Evolutionary conservation across 768 basidiomycete genomes (phyloP).

Genomic region (Lepiota subincarnata): DNA sequence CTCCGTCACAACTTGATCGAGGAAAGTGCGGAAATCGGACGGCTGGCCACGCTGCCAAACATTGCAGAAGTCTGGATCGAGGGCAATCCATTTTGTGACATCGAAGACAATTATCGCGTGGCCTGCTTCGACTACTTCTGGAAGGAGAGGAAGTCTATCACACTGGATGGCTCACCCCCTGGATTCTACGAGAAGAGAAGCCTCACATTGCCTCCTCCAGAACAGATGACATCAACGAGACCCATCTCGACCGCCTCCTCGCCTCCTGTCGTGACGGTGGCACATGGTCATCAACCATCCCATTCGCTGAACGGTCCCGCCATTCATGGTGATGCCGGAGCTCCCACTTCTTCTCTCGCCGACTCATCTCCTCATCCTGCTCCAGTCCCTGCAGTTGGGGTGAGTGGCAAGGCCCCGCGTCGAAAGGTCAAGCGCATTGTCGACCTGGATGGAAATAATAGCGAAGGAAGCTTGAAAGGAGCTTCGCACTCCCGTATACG

Average conservation of each 20-base stretch:
- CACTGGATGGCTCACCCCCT: constrained; percentile 71
- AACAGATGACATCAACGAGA: constrained; percentile 49
- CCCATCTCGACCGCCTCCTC: constrained; percentile 48
- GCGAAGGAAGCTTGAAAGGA: constrained; percentile 26
- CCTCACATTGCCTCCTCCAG: constrained; percentile 43
- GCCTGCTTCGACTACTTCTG: constrained; percentile 82
- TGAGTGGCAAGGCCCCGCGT: constrained; percentile 40
- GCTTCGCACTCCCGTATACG: constrained; percentile 26
- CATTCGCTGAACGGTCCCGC: constrained; percentile 7
- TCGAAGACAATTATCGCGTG: constrained; percentile 70
- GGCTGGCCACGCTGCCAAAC: constrained; percentile 75
- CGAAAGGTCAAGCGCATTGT: constrained; percentile 77
- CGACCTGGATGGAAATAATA: constrained; percentile 56
- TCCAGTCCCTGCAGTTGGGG: constrained; percentile 30
- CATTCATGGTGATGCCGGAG: neutral
- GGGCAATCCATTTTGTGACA: constrained; percentile 76
- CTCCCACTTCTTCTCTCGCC: constrained; percentile 31
- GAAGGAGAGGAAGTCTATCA: constrained; percentile 74
- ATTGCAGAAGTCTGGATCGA: constrained; percentile 79
- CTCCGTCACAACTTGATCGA: constrained; percentile 74
- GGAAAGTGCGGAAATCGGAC: constrained; percentile 81
- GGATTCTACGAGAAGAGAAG: constrained; percentile 68
- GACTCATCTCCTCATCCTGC: constrained; percentile 43
- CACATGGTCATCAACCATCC: constrained; percentile 28
- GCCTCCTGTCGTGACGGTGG: constrained; percentile 60